Evolutionary conservation across 2,329 filamentous ascomycete genomes (phyloP).

Genomic region (Alternaria tenuissima): DNA sequence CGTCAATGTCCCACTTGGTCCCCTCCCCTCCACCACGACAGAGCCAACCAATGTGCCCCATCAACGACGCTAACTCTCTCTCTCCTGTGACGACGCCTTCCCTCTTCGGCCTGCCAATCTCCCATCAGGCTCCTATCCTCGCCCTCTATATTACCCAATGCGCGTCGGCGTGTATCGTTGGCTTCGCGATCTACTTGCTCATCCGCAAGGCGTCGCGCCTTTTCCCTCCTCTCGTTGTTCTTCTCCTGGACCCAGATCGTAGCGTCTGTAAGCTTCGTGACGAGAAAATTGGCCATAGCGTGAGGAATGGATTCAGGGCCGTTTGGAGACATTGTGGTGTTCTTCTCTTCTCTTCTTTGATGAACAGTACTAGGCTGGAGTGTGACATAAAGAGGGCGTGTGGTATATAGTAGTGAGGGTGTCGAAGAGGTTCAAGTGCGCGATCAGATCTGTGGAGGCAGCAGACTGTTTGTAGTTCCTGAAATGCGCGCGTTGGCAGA

Average conservation of each 20-base stretch:
- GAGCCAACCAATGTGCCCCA: background rate
- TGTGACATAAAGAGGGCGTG: too few relatives aligned
- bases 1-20: too few relatives aligned
- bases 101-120: background rate
- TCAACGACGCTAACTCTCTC: background rate
- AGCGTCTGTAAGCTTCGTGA: background rate
- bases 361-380: too few relatives aligned
- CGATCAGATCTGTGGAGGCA: too few relatives aligned
- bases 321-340: background rate
- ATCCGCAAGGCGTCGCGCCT: fast-evolving
- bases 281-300: background rate
- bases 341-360: too few relatives aligned
- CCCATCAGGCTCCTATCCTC: background rate
- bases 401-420: too few relatives aligned
- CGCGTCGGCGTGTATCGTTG: background rate
- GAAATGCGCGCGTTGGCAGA: background rate
- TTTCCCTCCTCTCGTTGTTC: background rate
- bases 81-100: too few relatives aligned
- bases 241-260: background rate
- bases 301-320: background rate
- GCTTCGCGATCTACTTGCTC: background rate
- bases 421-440: too few relatives aligned
- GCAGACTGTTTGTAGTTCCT: too few relatives aligned
- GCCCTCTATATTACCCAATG: background rate
- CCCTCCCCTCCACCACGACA: too few relatives aligned